A percentile compares a stretch with the other conserved stretches of the same genome.
phyloP scores from a whole-genome alignment of 306 rosid species.

The Cicer chorassanicum region DNA sequence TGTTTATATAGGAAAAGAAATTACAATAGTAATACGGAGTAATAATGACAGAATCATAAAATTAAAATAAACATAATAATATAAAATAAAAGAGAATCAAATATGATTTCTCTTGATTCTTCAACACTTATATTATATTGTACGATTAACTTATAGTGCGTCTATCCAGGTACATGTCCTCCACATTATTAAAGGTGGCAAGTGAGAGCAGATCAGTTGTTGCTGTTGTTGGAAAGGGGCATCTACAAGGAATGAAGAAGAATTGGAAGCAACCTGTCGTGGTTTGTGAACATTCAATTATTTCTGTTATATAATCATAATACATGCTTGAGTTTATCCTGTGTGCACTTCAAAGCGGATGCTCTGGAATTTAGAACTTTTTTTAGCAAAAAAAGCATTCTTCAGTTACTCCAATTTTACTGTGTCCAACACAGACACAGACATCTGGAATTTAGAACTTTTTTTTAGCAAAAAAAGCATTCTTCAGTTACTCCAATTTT shows the following conservation, averaged over 20 bases:
- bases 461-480: conserved; percentile 10
- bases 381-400: conserved; percentile 5
- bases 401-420: background rate
- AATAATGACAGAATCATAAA: too few species aligned
- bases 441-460: conserved; percentile 4
- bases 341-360: conserved; percentile 15
- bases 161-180: conserved; percentile 80
- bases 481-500: background rate
- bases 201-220: conserved; percentile 70
- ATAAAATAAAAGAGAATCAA: too few species aligned
- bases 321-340: background rate
- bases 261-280: conserved; percentile 85
- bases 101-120: too few species aligned
- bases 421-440: background rate
- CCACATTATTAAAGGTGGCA: conserved; percentile 70
- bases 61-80: too few species aligned
- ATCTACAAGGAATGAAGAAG: conserved; percentile 85
- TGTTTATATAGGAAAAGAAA: too few species aligned
- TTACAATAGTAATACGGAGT: too few species aligned
- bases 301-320: conserved; percentile 16
- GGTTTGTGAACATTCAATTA: conserved; percentile 56
- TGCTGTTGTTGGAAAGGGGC: conserved; percentile 96
- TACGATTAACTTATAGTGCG: conserved; percentile 10
- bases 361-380: conserved; percentile 3
- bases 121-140: background rate